These are phyloP conservation scores for Trypanosoma congolense DNA, from an alignment of 208 protist genomes.

Conservation along the genomic window DNA sequence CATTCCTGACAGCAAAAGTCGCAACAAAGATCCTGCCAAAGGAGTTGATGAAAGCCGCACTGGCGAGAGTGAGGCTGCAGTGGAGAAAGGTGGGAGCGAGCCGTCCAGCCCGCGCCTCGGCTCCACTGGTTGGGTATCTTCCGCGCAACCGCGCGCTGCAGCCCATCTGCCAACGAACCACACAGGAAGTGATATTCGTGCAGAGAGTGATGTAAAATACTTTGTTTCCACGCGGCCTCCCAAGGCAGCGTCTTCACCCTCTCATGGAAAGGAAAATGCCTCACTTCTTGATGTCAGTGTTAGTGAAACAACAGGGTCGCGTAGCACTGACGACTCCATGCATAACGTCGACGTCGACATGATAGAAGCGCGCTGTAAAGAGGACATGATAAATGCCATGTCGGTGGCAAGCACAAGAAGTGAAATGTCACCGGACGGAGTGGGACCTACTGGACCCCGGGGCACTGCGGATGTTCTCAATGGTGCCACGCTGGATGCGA, in stretches of 20 bases:
- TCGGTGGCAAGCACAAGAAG: neutral
- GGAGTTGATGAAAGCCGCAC: neutral
- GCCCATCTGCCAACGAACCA: neutral
- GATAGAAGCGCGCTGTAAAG: neutral
- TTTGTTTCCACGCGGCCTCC: too few relatives aligned
- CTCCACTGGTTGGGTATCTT: neutral
- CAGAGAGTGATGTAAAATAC: neutral
- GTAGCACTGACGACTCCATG: neutral
- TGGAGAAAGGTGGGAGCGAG: neutral
- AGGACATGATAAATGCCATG: neutral
- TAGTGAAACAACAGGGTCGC: slow-evolving; percentile 12
- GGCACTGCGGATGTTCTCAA: too few relatives aligned
- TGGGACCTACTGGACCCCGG: neutral
- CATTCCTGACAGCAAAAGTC: neutral
- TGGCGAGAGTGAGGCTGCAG: neutral
- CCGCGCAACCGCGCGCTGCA: neutral
- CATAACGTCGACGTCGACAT: neutral
- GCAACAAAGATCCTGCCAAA: too few relatives aligned
- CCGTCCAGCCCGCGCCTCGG: neutral
- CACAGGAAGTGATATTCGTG: neutral
- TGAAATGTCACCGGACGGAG: neutral
- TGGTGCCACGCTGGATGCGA: neutral
- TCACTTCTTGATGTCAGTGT: slow-evolving; percentile 13
- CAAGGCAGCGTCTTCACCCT: neutral
- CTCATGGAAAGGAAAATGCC: neutral